Percentiles rank a stretch among this genome's conserved stretches.
Conservation (phyloP, 371 early-diverging fungal species). For the Batrachochytrium dendrobatidis region DNA sequence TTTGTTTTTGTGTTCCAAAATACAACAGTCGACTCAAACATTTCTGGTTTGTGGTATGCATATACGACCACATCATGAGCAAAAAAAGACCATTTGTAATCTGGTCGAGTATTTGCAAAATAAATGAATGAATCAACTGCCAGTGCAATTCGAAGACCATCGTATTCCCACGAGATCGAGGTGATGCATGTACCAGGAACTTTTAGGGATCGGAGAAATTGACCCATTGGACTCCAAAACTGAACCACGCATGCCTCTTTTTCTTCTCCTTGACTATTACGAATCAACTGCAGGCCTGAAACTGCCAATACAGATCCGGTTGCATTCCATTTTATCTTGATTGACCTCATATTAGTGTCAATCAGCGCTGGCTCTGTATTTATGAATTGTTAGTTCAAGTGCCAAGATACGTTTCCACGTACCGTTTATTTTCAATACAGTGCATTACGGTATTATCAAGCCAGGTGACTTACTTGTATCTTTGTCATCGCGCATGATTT, state of each 20-base stretch:
- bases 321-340: conserved; percentile 41
- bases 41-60: conserved; percentile 26
- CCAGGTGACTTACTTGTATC: conserved; percentile 26
- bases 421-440: background rate
- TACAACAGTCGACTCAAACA: conserved; percentile 27
- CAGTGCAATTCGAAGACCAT: conserved; percentile 40
- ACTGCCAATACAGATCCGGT: conserved; percentile 46
- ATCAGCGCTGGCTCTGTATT: conserved; percentile 38
- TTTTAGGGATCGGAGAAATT: conserved; percentile 45
- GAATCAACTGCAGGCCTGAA: conserved; percentile 35
- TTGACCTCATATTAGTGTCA: conserved; percentile 39
- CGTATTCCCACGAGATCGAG: conserved; percentile 45
- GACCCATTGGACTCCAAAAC: conserved; percentile 41
- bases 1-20: conserved; percentile 46
- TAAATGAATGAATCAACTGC: conserved; percentile 52
- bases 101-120: conserved; percentile 47
- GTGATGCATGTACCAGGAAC: conserved; percentile 45
- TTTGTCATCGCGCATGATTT: conserved; percentile 41
- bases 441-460: background rate
- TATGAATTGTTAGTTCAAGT: background rate
- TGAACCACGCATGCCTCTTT: conserved; percentile 45
- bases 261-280: conserved; percentile 39
- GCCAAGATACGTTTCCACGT: background rate
- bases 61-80: conserved; percentile 40
- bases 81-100: conserved; percentile 40